Conservation (phyloP, 2,329 filamentous ascomycete species). For the Aaosphaeria arxii region DNA sequence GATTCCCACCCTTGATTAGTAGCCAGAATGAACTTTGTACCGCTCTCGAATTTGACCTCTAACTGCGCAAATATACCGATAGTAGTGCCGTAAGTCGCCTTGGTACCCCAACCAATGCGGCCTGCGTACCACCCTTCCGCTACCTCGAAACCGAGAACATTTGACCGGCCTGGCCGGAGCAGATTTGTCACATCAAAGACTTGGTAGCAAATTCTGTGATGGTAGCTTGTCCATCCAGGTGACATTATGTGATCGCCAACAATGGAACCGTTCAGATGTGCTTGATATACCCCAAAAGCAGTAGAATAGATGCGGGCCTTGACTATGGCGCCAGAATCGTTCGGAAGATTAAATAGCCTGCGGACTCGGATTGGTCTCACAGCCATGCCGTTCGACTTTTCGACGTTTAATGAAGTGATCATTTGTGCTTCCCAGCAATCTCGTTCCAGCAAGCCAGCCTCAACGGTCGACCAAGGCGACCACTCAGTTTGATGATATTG, state of each 20-base stretch:
- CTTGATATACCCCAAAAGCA: slow-evolving; percentile 7
- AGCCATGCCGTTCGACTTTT: slow-evolving; percentile 22
- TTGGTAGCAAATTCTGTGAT: slow-evolving; percentile 51
- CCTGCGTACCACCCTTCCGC: slow-evolving; percentile 1
- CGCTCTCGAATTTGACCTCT: not conserved
- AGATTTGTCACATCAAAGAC: slow-evolving; percentile 50
- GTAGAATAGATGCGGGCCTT: slow-evolving; percentile 8
- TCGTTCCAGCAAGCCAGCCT: not conserved
- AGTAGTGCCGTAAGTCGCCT: not conserved
- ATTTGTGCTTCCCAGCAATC: not conserved
- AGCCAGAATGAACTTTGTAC: not conserved
- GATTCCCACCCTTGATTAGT: not conserved
- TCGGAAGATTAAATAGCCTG: slow-evolving; percentile 14
- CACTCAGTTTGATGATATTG: not conserved
- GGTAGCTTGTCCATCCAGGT: slow-evolving; percentile 54
- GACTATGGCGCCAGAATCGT: slow-evolving; percentile 13
- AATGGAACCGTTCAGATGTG: slow-evolving; percentile 7
- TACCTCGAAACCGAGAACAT: not conserved
- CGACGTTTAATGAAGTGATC: slow-evolving; percentile 5
- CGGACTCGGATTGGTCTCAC: slow-evolving; percentile 36
- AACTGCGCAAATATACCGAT: not conserved
- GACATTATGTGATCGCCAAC: slow-evolving; percentile 31
- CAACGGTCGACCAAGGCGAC: not conserved
- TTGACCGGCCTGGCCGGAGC: slow-evolving; percentile 15
- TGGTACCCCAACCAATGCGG: not conserved